These are phyloP conservation scores for Dioscorea alata DNA, from an alignment of 106 monocot species.

Conservation along the genomic window DNA sequence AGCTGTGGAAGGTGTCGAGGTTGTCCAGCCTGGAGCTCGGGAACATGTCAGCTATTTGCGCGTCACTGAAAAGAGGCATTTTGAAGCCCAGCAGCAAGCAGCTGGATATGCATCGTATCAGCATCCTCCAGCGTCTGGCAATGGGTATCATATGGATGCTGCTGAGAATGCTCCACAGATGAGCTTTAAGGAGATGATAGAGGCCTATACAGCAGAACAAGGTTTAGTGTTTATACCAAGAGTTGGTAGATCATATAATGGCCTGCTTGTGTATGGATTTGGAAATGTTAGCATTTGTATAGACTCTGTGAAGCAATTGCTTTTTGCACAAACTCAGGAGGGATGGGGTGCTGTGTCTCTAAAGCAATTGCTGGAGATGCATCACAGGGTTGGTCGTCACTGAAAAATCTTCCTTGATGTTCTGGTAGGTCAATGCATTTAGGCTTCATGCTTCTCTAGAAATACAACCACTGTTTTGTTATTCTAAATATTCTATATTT, in stretches of 20 bases:
- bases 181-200: slow-evolving; percentile 75
- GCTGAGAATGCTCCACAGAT: too few species aligned
- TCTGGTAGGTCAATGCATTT: neutral
- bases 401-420: slow-evolving; percentile 4
- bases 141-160: slow-evolving; percentile 30
- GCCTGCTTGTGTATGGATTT: slow-evolving; percentile 84
- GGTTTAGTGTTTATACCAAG: slow-evolving; percentile 72
- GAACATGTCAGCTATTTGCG: slow-evolving; percentile 72
- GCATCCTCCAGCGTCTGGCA: slow-evolving; percentile 20
- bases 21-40: slow-evolving; percentile 64
- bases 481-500: too few species aligned
- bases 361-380: slow-evolving; percentile 77
- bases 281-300: slow-evolving; percentile 77
- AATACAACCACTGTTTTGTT: too few species aligned
- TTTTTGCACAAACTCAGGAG: slow-evolving; percentile 70
- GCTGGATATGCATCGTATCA: slow-evolving; percentile 30
- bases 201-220: slow-evolving; percentile 72
- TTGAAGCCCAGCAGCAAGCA: slow-evolving; percentile 63
- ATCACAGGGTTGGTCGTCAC: slow-evolving; percentile 23
- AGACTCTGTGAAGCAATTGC: slow-evolving; percentile 63
- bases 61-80: slow-evolving; percentile 71
- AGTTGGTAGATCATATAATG: slow-evolving; percentile 77
- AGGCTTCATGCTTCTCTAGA: too few species aligned
- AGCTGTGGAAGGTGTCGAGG: slow-evolving; percentile 73
- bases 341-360: slow-evolving; percentile 72